Base-by-base conservation (phyloP, 805 yeast species). In the Lachancea mirantina region DNA sequence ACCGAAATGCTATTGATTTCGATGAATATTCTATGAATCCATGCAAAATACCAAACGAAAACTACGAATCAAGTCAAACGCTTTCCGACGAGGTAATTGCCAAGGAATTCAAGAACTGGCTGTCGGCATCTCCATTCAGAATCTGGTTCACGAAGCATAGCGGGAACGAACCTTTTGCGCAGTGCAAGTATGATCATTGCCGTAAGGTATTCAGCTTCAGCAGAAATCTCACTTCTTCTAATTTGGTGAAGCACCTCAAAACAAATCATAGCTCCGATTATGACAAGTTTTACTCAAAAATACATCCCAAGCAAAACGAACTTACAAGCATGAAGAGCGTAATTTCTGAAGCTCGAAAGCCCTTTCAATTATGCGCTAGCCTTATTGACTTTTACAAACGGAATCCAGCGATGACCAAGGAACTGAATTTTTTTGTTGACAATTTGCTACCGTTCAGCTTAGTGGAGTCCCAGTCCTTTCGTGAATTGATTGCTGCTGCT, bases 61-160 rank as follows among this genome's bases (percentile, higher is more conserved):
- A 24, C 21, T 6, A n/a, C 11, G 22, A 15, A 8, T 17, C 31
- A 16, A 28, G n/a, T 4, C 17, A 28, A 14, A 15, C 19, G 9
- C 17, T 28, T 5, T 8, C 13, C 23, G 11, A 28, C 19, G 14
- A 28, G 19, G 31, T 16, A 31, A 31, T 24, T 29, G 22, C 14
- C 24, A 14, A n/a, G 6, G 17, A n/a, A 19, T 26, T 32, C 30
- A 14, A 14, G 28, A 26, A n/a, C 7, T 32, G 31, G 31, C 26
- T 25, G 16, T 15, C 17, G 11, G 14, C 23, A 16, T 32, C 30
- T 25, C 42, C 42, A 14, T 38, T 34, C 17, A 30, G 36, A 6
- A 28, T 38, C 19, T 38, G 42, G 42, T 33, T 38, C 19, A 35
- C 42, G 27, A 38, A 35, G 29, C 26, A 28, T 23, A 30, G 30